Evolutionary conservation across 768 basidiomycete species (phyloP).

Genomic region (Termitomyces sp.): DNA sequence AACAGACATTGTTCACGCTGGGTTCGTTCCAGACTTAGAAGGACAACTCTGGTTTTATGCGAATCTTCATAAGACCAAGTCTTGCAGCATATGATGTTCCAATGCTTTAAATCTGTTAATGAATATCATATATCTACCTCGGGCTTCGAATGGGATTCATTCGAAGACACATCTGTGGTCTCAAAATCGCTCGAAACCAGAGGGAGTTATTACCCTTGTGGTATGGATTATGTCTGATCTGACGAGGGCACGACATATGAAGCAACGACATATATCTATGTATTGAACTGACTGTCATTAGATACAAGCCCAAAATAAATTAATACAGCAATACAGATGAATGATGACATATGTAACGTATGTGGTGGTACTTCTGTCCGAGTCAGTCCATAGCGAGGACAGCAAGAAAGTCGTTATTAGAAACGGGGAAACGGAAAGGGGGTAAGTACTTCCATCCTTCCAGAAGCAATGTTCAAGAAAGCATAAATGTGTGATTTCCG

Average conservation of each 20-base stretch:
- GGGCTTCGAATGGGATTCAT: neutral
- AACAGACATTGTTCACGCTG: conserved; percentile 77
- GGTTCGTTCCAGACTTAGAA: conserved; percentile 38
- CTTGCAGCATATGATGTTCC: neutral
- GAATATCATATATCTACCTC: neutral
- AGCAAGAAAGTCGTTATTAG: neutral
- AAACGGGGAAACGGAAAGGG: neutral
- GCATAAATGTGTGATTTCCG: neutral
- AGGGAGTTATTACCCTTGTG: no score
- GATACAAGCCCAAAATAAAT: neutral
- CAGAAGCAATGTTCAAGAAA: neutral
- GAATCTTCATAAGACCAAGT: neutral
- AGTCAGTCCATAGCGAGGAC: neutral
- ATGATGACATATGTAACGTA: neutral
- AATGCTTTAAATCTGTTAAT: neutral
- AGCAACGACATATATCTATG: neutral
- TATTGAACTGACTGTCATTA: neutral
- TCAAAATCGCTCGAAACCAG: no score
- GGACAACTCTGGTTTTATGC: neutral
- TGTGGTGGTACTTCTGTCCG: neutral
- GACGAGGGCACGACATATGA: no score
- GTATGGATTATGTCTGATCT: no score
- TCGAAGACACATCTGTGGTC: neutral
- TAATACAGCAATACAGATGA: neutral
- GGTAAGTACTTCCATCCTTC: neutral